These are phyloP conservation scores for Colletotrichum camelliae DNA, from an alignment of 2,329 filamentous ascomycete species.

Conservation along the genomic window DNA sequence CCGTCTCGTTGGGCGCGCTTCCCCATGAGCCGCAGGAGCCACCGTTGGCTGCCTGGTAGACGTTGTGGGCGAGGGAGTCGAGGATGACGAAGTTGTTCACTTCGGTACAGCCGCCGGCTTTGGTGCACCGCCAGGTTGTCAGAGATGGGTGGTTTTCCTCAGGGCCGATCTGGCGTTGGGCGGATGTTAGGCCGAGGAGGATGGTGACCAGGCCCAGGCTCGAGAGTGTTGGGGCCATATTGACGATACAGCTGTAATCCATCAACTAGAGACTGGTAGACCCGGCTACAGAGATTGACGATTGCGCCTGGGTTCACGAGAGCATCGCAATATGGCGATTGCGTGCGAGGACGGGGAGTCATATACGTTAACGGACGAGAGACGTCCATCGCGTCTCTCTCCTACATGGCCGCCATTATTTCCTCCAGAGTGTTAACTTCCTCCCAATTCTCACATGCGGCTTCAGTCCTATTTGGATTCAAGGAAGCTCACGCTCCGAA, in stretches of 20 bases:
- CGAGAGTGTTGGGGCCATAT: slow-evolving; percentile 10
- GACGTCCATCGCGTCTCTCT: no score
- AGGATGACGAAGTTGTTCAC: slow-evolving; percentile 54
- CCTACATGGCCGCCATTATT: background rate
- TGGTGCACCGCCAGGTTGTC: slow-evolving; percentile 58
- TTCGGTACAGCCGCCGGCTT: slow-evolving; percentile 50
- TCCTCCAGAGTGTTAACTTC: background rate
- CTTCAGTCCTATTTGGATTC: background rate
- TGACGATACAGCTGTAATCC: background rate
- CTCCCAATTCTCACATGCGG: background rate
- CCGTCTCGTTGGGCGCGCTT: slow-evolving; percentile 41
- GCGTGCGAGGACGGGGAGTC: background rate
- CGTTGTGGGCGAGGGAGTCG: slow-evolving; percentile 50
- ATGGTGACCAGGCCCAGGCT: slow-evolving; percentile 21
- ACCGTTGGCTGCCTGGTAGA: slow-evolving; percentile 45
- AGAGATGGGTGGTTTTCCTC: slow-evolving; percentile 56
- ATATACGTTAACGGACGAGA: background rate
- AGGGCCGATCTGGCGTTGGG: slow-evolving; percentile 42
- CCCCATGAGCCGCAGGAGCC: slow-evolving; percentile 37
- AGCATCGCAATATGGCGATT: background rate
- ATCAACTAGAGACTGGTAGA: background rate
- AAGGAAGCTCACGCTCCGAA: slow-evolving; percentile 8
- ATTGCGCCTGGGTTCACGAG: background rate
- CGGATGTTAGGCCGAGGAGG: slow-evolving; percentile 32
- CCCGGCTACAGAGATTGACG: background rate